Evolutionary conservation across 768 basidiomycete species (phyloP), one percentile per base, ranked within the genome.

Genomic region (Naganishia friedmannii): DNA sequence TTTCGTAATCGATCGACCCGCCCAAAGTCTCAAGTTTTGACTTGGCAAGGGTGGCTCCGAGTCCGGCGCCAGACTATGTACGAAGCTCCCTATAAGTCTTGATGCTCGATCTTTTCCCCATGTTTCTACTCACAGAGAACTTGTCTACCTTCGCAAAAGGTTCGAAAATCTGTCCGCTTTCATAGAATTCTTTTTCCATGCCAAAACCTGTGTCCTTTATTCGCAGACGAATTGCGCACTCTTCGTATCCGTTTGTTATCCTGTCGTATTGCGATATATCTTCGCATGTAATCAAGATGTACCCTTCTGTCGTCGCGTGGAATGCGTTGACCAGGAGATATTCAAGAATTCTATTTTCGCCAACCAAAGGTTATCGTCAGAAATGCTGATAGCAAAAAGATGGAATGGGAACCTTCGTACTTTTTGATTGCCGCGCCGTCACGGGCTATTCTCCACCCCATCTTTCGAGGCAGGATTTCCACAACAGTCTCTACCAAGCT

Each of bases 261-360:
- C 7, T 23, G 21, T 29, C 60, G 15, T 45, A 7, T 12, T 63
- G 31, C 12, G 60, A 77, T 2, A 77, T 67, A 53, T 80, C 79
- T 56, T 80, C 76, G 3, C 77, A 76, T 0, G 76, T 76, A 28
- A 80, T 73, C 39, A 76, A 74, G n/a, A 80, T 71, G 45, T 74
- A 77, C 28, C 79, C 79, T 53, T 70, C 70, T 32, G 73, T 67
- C 42, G 77, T 80, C 29, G 77, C 77, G 34, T 78, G 76, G 70
- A 74, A 73, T 17, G 79, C 74, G 57, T 80, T 80, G 60, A 73
- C 71, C n/a, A 78, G 68, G 46, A 80, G 75, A 60, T 78, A 77
- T 46, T 67, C 56, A 34, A 80, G 55, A 13, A 76, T 74, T 46
- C 78, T 76, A 23, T 60, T 4, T 34, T 5, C 26, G 26, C 26